Base-by-base conservation (phyloP, 768 basidiomycete genomes). In the Steccherinum ochraceum region DNA sequence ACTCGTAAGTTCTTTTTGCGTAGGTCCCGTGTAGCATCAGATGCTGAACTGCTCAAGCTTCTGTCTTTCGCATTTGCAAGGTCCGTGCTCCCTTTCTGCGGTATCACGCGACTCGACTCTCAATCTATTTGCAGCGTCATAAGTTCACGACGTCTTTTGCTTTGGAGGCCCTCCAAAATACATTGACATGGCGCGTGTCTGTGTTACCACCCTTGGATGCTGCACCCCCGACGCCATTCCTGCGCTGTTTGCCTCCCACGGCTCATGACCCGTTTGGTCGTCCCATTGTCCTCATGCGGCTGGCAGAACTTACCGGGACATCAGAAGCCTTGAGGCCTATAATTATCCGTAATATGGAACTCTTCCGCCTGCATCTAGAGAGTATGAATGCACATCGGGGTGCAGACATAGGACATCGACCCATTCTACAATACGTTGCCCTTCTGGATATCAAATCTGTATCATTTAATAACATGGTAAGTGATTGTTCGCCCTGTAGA, bases 351-450 rank as follows among this genome's bases (percentile, higher is more conserved):
- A 72, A 72, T 48, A 71, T 58, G 45, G 87, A 89, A 56, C 66
- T 65, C 41, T 73, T 87, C 19, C 75, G 86, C 55, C 54, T 75
- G 45, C 77, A 84, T 61, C 69, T 89, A 42, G 70, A 72, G 56
- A 59, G 62, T 19, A 62, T 86, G 47, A 78, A 77, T 61, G 20
- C 24, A 19, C 24, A 12, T 24, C 27, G 51, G 10, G 13, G 19
- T 3, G 18, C 4, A 12, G 49, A 20, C 11, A 35, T 35, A 7
- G 41, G 18, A 11, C 18, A 10, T 12, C 56, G 44, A 25, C 76
- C 80, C 18, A 68, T 76, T 18, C 69, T 90, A 24, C 88, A 89
- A 60, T 88, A 80, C 67, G 69, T 84, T 45, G 71, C 80, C 40
- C 60, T 89, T 40, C 66, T 89, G n/a, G 86, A 89, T 66, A 69